phyloP scores from a whole-genome alignment of 108 stramenopile species.

The Nannochloropsis oceanica region DNA sequence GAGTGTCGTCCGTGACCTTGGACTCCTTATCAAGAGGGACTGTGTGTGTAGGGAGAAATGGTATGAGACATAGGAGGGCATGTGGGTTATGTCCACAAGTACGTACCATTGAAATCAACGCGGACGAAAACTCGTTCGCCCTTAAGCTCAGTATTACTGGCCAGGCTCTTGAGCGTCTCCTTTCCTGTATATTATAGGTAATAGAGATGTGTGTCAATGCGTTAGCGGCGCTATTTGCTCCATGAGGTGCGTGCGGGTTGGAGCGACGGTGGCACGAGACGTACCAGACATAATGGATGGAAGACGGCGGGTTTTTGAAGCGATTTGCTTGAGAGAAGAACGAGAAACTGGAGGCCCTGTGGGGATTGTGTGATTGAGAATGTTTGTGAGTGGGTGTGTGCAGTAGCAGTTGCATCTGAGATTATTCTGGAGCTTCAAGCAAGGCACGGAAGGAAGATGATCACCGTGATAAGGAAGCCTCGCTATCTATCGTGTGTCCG shows the following conservation, averaged over 20 bases:
- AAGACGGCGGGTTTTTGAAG: too few species aligned
- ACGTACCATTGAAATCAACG: constrained; percentile 58
- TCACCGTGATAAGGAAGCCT: too few species aligned
- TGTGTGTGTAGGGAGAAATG: neutral
- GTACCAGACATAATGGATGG: neutral
- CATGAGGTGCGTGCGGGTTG: neutral
- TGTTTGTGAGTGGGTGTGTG: too few species aligned
- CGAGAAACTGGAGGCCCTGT: too few species aligned
- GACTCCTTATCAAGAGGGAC: neutral
- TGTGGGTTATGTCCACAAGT: neutral
- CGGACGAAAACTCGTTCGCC: constrained; percentile 87
- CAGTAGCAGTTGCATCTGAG: too few species aligned
- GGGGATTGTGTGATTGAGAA: too few species aligned
- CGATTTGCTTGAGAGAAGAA: too few species aligned
- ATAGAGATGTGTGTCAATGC: neutral
- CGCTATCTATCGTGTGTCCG: too few species aligned
- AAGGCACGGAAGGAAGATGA: too few species aligned
- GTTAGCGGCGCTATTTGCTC: neutral
- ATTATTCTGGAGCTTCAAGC: too few species aligned
- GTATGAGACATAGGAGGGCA: neutral
- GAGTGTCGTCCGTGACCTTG: constrained; percentile 94
- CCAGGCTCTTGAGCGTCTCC: constrained; percentile 77
- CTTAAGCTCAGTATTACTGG: constrained; percentile 49
- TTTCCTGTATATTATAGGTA: too few species aligned
- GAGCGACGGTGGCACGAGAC: neutral